These are phyloP conservation scores for Trichoderma reesei DNA, from an alignment of 495 filamentous ascomycete species.

Conservation along the genomic window DNA sequence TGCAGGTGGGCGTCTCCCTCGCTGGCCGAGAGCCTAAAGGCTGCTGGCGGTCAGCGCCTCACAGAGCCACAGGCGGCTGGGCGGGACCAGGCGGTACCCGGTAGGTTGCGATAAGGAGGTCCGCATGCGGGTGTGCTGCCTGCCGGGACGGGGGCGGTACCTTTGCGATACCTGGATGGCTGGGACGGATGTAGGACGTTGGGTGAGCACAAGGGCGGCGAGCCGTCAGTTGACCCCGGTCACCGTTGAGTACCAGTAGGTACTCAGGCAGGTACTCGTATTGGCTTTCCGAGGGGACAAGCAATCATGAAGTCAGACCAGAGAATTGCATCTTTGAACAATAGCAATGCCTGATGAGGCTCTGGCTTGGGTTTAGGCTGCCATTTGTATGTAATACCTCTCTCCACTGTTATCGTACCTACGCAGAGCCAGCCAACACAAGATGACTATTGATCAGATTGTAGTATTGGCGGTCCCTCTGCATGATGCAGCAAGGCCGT, in stretches of 20 bases:
- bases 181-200: not conserved
- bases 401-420: not conserved
- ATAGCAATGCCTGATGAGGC: no score
- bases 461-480: no score
- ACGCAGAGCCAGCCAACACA: no score
- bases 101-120: not conserved
- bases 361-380: not conserved
- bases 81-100: not conserved
- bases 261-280: not conserved
- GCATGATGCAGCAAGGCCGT: no score
- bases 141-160: not conserved
- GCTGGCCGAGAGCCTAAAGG: not conserved
- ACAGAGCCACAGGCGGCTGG: conserved; percentile 1
- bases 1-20: not conserved
- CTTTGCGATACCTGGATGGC: not conserved
- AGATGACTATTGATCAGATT: no score
- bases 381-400: not conserved
- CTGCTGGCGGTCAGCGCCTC: conserved; percentile 3
- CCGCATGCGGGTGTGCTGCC: not conserved
- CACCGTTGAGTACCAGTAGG: not conserved
- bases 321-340: no score
- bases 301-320: not conserved
- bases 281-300: not conserved
- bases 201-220: conserved; percentile 1
- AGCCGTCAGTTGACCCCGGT: not conserved